A percentile compares a stretch with the other conserved stretches of the same genome.
Evolutionary conservation across 768 basidiomycete genomes (phyloP).

Genomic region (Lactarius hengduanensis): DNA sequence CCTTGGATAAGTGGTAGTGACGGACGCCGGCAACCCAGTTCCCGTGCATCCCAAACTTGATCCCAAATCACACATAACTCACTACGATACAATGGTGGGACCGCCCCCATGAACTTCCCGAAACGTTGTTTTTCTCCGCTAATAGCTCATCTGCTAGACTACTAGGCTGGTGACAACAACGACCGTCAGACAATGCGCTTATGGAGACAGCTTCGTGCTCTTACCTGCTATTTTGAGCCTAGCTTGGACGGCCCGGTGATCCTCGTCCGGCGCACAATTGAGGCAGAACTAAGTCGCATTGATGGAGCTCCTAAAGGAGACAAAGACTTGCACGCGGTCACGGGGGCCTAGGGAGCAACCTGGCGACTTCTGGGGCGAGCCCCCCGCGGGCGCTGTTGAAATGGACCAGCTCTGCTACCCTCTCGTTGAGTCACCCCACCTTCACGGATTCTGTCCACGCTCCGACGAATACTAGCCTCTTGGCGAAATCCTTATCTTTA

Average conservation of each 20-base stretch:
- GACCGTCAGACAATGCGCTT: slow-evolving; percentile 65
- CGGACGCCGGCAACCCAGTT: slow-evolving; percentile 51
- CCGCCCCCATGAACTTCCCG: slow-evolving; percentile 61
- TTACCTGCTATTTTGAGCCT: slow-evolving; percentile 72
- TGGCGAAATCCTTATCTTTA: not conserved
- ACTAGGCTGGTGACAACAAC: slow-evolving; percentile 68
- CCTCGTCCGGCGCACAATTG: not conserved
- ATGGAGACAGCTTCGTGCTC: slow-evolving; percentile 73
- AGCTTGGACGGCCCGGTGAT: not conserved
- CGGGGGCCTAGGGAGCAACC: not conserved
- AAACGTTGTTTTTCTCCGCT: slow-evolving; percentile 58
- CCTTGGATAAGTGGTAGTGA: slow-evolving; percentile 73
- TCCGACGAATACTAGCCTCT: not conserved
- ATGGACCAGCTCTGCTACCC: not conserved
- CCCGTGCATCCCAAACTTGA: slow-evolving; percentile 51
- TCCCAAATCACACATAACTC: slow-evolving; percentile 49
- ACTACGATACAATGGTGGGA: slow-evolving; percentile 37
- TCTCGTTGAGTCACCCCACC: not conserved
- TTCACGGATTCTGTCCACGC: not conserved
- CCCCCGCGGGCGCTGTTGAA: not conserved
- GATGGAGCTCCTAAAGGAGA: not conserved
- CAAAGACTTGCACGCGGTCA: not conserved
- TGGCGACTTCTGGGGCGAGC: not conserved
- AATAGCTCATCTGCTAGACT: slow-evolving; percentile 87
- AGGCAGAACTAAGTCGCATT: not conserved